These are phyloP conservation scores for Fonsecaea pedrosoi DNA, from an alignment of 2,329 filamentous ascomycete genomes.

Conservation along the genomic window DNA sequence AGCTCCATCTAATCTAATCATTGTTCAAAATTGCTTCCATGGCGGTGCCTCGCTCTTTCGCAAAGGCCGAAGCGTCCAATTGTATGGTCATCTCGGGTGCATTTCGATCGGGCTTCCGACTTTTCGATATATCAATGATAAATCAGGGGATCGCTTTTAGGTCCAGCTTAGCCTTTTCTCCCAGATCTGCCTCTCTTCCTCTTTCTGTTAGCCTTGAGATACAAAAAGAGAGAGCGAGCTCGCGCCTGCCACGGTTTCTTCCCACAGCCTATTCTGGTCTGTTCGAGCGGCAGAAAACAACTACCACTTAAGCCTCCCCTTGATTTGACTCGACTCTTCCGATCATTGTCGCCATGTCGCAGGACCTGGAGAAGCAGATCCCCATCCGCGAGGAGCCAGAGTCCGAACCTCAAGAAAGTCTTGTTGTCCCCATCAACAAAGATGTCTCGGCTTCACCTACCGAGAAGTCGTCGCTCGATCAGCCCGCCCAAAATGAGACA, in stretches of 20 bases:
- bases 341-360: constrained; percentile 16
- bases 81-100: neutral
- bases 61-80: constrained; percentile 7
- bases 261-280: neutral
- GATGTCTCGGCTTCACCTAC: constrained; percentile 7
- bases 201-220: neutral
- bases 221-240: neutral
- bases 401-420: constrained; percentile 6
- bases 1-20: constrained; percentile 1
- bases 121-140: constrained; percentile 11
- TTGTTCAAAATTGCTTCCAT: neutral
- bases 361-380: constrained; percentile 24
- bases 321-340: neutral
- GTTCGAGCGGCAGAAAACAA: neutral
- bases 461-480: constrained; percentile 24
- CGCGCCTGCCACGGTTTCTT: neutral
- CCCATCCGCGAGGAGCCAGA: constrained; percentile 9
- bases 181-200: neutral
- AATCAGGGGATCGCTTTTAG: neutral
- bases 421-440: constrained; percentile 5
- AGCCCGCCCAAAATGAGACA: constrained; percentile 21
- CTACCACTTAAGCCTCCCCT: neutral
- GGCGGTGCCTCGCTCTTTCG: constrained; percentile 10
- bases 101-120: constrained; percentile 6
- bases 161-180: neutral